Evolutionary conservation across 805 yeast genomes (phyloP).

Genomic region (Ogataea corticis): DNA sequence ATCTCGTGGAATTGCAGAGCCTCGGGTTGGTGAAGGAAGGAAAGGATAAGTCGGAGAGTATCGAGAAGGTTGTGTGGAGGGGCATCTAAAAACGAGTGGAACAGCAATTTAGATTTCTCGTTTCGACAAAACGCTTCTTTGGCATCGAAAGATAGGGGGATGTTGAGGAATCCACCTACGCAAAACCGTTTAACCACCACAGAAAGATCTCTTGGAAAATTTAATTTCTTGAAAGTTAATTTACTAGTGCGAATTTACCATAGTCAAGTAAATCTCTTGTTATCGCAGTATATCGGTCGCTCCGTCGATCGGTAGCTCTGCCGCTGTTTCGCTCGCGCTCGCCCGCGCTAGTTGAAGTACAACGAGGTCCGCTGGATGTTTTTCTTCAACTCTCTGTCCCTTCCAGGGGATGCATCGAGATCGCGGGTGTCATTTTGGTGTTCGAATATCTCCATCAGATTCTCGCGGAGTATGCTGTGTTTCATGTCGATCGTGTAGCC

Average conservation of each 20-base stretch:
- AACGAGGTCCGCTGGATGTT: constrained; percentile 23
- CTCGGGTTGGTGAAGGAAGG: constrained; percentile 70
- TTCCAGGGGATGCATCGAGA: constrained; percentile 1
- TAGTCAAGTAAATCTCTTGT: not conserved
- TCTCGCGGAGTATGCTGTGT: constrained; percentile 10
- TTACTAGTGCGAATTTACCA: too few species aligned
- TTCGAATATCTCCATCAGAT: constrained; percentile 15
- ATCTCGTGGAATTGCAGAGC: constrained; percentile 65
- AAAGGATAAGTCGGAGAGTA: constrained; percentile 57
- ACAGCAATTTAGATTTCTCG: too few species aligned
- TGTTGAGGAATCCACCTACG: too few species aligned
- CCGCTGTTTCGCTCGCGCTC: too few species aligned
- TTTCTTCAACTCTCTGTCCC: constrained; percentile 2
- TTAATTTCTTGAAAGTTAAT: too few species aligned
- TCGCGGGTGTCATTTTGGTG: not conserved
- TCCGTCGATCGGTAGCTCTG: too few species aligned
- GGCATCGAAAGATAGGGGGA: too few species aligned
- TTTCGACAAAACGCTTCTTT: too few species aligned
- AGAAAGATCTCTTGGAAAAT: too few species aligned
- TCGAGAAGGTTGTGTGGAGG: constrained; percentile 74
- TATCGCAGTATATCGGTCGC: not conserved
- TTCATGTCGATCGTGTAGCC: constrained; percentile 2
- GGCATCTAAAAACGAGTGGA: constrained; percentile 42
- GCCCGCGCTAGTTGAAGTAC: constrained; percentile 20
- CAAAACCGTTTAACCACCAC: too few species aligned